These are phyloP conservation scores for Colletotrichum neosansevieriae DNA, from an alignment of 2,329 filamentous ascomycete genomes.

Conservation along the genomic window DNA sequence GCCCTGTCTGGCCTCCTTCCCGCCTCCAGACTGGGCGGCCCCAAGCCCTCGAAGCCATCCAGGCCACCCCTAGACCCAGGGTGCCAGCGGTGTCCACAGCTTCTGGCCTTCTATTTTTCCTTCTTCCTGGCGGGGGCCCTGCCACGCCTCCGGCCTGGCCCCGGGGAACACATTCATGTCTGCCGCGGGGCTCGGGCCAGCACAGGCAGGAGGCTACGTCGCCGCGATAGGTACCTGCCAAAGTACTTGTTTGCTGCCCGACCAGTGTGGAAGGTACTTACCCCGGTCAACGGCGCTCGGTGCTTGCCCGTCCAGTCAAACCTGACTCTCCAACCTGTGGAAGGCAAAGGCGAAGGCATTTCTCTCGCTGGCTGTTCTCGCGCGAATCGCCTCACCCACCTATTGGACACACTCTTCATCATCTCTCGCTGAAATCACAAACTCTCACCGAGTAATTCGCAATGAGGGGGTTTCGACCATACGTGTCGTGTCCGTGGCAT, in stretches of 20 bases:
- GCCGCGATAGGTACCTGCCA: background rate
- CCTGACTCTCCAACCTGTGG: too few species aligned
- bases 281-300: conserved; percentile 16
- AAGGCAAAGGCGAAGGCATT: background rate
- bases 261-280: too few species aligned
- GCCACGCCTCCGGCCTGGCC: conserved; percentile 12
- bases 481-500: conserved; percentile 11
- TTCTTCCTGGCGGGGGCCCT: conserved; percentile 30
- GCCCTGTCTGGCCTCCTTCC: conserved; percentile 2
- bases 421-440: conserved; percentile 29
- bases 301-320: conserved; percentile 27
- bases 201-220: background rate
- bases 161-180: conserved; percentile 49
- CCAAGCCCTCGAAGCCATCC: background rate
- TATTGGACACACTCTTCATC: conserved; percentile 1
- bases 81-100: conserved; percentile 7
- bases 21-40: conserved; percentile 2
- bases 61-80: background rate
- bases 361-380: conserved; percentile 6
- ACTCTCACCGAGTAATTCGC: conserved; percentile 26
- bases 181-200: conserved; percentile 40
- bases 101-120: conserved; percentile 12
- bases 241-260: background rate
- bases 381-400: background rate
- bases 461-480: conserved; percentile 5